Conservation (phyloP, 495 filamentous ascomycete genomes). For the Penicillium canescens region DNA sequence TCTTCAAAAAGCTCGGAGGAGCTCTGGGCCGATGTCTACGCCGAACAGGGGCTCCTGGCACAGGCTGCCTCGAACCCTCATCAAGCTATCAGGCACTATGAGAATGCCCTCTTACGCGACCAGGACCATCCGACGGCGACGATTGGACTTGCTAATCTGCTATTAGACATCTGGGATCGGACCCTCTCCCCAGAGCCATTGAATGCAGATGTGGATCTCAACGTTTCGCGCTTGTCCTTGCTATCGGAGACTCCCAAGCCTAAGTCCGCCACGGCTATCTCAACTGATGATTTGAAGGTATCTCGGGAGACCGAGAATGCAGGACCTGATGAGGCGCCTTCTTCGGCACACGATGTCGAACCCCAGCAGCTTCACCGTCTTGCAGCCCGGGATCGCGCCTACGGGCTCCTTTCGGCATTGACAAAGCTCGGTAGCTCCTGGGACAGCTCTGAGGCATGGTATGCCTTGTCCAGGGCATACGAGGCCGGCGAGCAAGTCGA, state of each 20-base stretch:
- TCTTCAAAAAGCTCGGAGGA: conserved; percentile 73
- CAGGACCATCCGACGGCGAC: conserved; percentile 78
- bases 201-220: conserved; percentile 32
- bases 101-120: conserved; percentile 72
- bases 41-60: conserved; percentile 73
- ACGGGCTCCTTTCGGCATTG: conserved; percentile 73
- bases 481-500: conserved; percentile 80
- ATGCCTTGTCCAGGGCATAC: conserved; percentile 77
- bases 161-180: conserved; percentile 82
- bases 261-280: conserved; percentile 20
- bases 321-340: conserved; percentile 6
- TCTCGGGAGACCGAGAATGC: conserved; percentile 10
- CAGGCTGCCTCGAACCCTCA: conserved; percentile 61
- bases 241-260: conserved; percentile 21
- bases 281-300: conserved; percentile 25
- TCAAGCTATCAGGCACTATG: conserved; percentile 70
- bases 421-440: conserved; percentile 87
- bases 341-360: conserved; percentile 32
- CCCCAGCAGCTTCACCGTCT: conserved; percentile 71
- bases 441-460: conserved; percentile 96
- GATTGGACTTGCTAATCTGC: conserved; percentile 77
- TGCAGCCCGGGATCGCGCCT: conserved; percentile 84
- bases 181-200: conserved; percentile 48
- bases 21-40: conserved; percentile 75
- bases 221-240: conserved; percentile 28